A percentile compares a stretch with the other conserved stretches of the same genome.
Evolutionary conservation across 371 early-diverging fungal species (phyloP).

Genomic region (Fennellomyces sp.): DNA sequence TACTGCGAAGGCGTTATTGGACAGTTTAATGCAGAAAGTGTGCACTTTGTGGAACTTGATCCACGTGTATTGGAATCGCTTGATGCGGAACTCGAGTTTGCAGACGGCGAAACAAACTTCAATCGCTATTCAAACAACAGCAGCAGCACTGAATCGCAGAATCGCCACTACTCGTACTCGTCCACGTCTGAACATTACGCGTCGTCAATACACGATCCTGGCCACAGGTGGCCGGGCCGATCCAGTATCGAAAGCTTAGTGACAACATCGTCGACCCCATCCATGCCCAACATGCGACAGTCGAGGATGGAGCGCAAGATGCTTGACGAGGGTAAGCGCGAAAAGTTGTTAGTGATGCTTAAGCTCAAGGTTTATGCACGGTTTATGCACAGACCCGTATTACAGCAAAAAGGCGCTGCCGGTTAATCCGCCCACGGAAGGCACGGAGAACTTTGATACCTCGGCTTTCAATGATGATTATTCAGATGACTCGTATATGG

Average conservation of each 20-base stretch:
- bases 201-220: slow-evolving; percentile 14
- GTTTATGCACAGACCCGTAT: neutral
- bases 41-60: slow-evolving; percentile 60
- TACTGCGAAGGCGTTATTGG: slow-evolving; percentile 65
- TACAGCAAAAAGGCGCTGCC: neutral
- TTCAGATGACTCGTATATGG: slow-evolving; percentile 35
- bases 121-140: slow-evolving; percentile 11
- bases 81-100: slow-evolving; percentile 42
- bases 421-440: neutral
- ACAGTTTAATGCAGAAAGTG: slow-evolving; percentile 56
- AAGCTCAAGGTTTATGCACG: too few species aligned
- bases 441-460: slow-evolving; percentile 36
- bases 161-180: slow-evolving; percentile 26
- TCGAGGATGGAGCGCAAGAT: neutral
- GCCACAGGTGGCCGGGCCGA: slow-evolving; percentile 14
- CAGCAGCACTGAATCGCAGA: slow-evolving; percentile 9
- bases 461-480: slow-evolving; percentile 47
- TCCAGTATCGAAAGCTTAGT: slow-evolving; percentile 39
- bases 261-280: slow-evolving; percentile 17
- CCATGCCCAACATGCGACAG: slow-evolving; percentile 4
- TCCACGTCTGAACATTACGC: slow-evolving; percentile 30
- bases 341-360: too few species aligned
- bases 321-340: too few species aligned
- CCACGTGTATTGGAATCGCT: slow-evolving; percentile 51
- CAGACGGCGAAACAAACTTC: neutral